Percentiles rank a stretch among this genome's conserved stretches.
Conservation (phyloP, 345 rosid genomes). For the Corchorus capsularis region DNA sequence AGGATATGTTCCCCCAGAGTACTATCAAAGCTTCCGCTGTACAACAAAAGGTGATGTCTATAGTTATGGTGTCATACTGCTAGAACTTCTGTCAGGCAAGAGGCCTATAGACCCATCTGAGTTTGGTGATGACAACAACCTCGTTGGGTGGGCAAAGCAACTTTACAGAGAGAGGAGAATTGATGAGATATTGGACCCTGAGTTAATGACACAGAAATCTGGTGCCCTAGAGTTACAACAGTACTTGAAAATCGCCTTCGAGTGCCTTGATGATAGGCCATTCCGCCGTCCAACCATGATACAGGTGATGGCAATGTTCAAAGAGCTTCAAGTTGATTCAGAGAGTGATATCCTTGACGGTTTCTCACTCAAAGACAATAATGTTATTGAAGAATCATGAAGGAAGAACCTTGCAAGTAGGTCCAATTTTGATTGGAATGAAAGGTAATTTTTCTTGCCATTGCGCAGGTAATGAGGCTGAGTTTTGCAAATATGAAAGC, state of each 20-base stretch:
- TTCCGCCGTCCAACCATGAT: conserved; percentile 88
- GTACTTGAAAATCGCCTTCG: conserved; percentile 75
- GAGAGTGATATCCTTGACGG: conserved; percentile 74
- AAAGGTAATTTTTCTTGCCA: conserved; percentile 12
- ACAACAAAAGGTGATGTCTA: conserved; percentile 95
- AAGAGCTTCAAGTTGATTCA: conserved; percentile 86
- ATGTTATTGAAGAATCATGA: conserved; percentile 56
- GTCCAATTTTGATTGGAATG: conserved; percentile 7
- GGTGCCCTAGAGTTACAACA: conserved; percentile 68
- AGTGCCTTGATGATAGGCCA: conserved; percentile 93
- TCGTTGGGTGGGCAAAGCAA: conserved; percentile 95
- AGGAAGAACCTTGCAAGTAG: conserved; percentile 51
- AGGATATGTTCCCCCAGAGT: conserved; percentile 97
- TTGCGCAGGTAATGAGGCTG: background rate
- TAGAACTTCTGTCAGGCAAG: conserved; percentile 94
- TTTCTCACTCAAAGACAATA: conserved; percentile 65
- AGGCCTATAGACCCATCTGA: conserved; percentile 80
- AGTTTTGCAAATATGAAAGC: background rate
- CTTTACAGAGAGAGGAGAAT: conserved; percentile 69
- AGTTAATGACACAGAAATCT: conserved; percentile 45
- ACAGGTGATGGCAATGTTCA: conserved; percentile 96
- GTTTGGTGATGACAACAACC: conserved; percentile 92
- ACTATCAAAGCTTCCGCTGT: conserved; percentile 96
- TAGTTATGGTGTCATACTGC: conserved; percentile 89
- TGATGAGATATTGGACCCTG: conserved; percentile 67